Evolutionary conservation across 73 alveolate species (phyloP).

Genomic region (Diophrys appendiculata): DNA sequence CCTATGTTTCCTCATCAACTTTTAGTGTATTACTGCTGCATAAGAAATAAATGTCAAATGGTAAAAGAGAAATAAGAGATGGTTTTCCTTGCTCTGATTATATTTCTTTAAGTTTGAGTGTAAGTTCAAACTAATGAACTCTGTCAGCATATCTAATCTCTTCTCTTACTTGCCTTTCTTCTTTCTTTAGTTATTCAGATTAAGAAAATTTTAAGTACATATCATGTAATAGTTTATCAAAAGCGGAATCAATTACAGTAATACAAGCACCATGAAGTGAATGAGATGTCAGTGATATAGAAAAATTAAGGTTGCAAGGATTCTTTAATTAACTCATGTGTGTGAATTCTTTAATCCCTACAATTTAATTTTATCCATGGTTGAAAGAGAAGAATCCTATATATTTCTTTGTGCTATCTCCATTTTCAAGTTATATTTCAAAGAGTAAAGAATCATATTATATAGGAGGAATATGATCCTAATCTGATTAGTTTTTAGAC

Average conservation of each 20-base stretch:
- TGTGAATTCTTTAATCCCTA: not conserved
- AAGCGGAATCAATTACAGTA: not conserved
- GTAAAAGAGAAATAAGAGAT: not conserved
- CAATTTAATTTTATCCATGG: not conserved
- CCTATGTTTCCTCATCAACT: not conserved
- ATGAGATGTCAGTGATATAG: not conserved
- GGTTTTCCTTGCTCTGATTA: not conserved
- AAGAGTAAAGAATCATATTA: not conserved
- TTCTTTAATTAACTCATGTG: not conserved
- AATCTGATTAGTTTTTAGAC: not conserved
- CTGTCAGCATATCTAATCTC: not conserved
- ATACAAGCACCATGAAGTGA: not conserved
- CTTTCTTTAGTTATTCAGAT: not conserved
- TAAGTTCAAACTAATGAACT: not conserved
- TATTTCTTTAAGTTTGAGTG: not conserved
- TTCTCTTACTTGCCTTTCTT: not conserved
- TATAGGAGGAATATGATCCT: not conserved
- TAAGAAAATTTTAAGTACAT: not conserved
- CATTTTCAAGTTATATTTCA: not conserved
- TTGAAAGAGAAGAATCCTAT: not conserved
- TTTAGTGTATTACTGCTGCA: not conserved
- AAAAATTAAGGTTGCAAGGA: not conserved
- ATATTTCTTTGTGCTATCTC: not conserved
- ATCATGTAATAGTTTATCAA: not conserved
- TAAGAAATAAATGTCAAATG: not conserved